phyloP scores from a whole-genome alignment of 2,329 filamentous ascomycete species.

The Beauveria varroae region DNA sequence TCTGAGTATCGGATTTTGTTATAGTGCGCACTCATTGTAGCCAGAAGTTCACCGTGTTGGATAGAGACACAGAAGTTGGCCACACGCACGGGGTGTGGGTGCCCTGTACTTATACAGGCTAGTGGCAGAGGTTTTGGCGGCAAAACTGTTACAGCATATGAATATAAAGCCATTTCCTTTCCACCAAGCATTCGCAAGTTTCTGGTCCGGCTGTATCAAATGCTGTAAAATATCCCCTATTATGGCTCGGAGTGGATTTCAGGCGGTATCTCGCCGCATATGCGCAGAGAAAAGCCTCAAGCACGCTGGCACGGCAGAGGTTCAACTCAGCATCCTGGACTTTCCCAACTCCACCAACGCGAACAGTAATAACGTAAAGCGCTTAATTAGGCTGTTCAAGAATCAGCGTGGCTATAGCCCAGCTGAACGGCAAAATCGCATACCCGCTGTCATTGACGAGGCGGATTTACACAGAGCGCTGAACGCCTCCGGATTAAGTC shows the following conservation, averaged over 20 bases:
- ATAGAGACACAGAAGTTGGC: too few relatives aligned
- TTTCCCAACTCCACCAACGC: conserved; percentile 15
- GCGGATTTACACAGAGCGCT: not conserved
- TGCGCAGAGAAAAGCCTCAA: too few relatives aligned
- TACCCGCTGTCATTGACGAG: conserved; percentile 22
- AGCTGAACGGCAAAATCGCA: conserved; percentile 21
- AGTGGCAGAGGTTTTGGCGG: too few relatives aligned
- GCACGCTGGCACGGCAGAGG: too few relatives aligned
- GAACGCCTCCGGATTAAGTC: too few relatives aligned
- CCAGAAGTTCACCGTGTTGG: not conserved
- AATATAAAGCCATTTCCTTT: not conserved
- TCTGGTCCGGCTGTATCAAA: not conserved
- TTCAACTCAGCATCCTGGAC: not conserved
- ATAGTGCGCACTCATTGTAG: not conserved
- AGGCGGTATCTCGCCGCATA: too few relatives aligned
- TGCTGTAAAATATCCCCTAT: too few relatives aligned
- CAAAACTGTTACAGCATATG: too few relatives aligned
- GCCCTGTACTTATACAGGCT: too few relatives aligned
- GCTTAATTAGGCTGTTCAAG: conserved; percentile 16
- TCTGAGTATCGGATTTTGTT: not conserved
- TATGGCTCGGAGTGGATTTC: too few relatives aligned
- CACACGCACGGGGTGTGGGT: too few relatives aligned
- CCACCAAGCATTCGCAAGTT: not conserved
- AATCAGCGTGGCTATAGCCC: conserved; percentile 15
- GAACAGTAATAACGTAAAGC: conserved; percentile 16